Evolutionary conservation across 2,329 filamentous ascomycete species (phyloP).

Genomic region (Botryotinia calthae): DNA sequence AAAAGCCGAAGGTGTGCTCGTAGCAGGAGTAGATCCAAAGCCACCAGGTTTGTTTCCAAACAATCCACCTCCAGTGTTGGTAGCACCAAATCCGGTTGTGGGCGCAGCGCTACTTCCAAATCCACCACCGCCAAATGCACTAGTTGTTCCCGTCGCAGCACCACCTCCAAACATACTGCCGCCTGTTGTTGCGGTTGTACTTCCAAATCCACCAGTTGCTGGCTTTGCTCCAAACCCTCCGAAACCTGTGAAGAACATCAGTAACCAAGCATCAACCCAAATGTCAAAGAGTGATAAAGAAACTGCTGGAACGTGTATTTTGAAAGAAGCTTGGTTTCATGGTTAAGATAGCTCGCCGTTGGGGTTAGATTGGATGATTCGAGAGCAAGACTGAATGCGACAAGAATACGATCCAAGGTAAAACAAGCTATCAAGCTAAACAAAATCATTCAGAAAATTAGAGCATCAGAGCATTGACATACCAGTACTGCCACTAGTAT

Average conservation of each 20-base stretch:
- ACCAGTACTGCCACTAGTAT: conserved; percentile 39
- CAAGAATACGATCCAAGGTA: conserved; percentile 18
- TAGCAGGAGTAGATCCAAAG: conserved; percentile 39
- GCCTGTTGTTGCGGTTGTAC: conserved; percentile 42
- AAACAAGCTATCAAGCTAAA: conserved; percentile 25
- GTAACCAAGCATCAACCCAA: conserved; percentile 12
- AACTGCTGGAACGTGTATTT: neutral
- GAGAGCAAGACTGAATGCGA: conserved; percentile 16
- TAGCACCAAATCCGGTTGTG: conserved; percentile 31
- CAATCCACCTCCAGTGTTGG: conserved; percentile 31
- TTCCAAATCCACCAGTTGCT: conserved; percentile 45
- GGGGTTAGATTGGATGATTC: conserved; percentile 10
- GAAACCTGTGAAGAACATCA: conserved; percentile 42
- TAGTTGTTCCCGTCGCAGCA: conserved; percentile 35
- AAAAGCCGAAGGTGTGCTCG: conserved; percentile 35
- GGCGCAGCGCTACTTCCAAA: conserved; percentile 26
- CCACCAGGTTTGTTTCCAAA: conserved; percentile 35
- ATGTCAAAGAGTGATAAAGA: neutral
- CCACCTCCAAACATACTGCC: conserved; percentile 53
- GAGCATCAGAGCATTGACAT: conserved; percentile 37
- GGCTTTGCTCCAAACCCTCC: conserved; percentile 44
- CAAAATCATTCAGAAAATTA: conserved; percentile 28
- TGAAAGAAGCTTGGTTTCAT: neutral
- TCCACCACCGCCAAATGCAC: conserved; percentile 28
- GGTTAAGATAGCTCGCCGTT: neutral